phyloP scores from a whole-genome alignment of 148 eudicot species.

The Mesembryanthemum crystallinum region DNA sequence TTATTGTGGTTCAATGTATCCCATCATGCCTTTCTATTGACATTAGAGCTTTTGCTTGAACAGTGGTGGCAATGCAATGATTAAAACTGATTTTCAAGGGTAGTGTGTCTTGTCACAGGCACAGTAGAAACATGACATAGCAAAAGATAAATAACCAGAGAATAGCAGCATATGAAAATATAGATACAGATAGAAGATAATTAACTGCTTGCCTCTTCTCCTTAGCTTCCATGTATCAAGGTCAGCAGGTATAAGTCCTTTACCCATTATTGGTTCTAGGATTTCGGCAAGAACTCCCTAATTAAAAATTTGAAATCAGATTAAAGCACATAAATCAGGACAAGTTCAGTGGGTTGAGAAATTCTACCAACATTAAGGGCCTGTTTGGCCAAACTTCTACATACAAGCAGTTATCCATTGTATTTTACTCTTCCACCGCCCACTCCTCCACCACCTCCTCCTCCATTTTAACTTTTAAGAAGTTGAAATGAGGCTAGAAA shows the following conservation, averaged over 20 bases:
- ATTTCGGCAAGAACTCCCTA: conserved; percentile 99
- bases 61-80: background rate
- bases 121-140: background rate
- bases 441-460: too few relatives aligned
- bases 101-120: background rate
- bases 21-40: background rate
- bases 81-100: background rate
- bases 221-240: conserved; percentile 94
- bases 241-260: conserved; percentile 99
- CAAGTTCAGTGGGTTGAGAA: background rate
- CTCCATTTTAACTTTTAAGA: too few relatives aligned
- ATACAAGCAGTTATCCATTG: too few relatives aligned
- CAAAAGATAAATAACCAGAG: background rate
- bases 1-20: background rate
- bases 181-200: conserved; percentile 8
- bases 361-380: conserved; percentile 6
- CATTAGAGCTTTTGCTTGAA: background rate
- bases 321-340: conserved; percentile 15
- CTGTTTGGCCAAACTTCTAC: too few relatives aligned
- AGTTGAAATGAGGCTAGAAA: too few relatives aligned
- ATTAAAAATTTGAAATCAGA: background rate
- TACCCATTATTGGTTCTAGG: conserved; percentile 98
- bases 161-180: background rate
- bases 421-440: too few relatives aligned
- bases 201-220: conserved; percentile 75